Percentiles rank a stretch among this genome's conserved stretches.
Conservation (phyloP, 2,329 filamentous ascomycete species). For the Diplocarpon rosae region DNA sequence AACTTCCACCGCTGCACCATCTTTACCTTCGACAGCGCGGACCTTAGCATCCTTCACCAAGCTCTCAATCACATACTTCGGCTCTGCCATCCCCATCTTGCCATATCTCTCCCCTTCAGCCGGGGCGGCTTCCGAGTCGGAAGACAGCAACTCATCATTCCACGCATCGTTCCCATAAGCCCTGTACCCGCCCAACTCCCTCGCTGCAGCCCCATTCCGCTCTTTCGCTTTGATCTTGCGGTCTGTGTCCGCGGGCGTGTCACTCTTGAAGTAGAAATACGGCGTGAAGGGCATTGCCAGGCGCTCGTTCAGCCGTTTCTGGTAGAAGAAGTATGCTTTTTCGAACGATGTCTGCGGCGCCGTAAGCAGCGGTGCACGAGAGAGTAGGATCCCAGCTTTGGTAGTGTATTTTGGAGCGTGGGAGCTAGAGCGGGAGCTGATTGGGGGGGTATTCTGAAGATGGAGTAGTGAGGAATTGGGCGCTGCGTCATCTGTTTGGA, state of each 20-base stretch:
- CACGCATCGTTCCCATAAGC: constrained; percentile 62
- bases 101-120: constrained; percentile 52
- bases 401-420: constrained; percentile 30
- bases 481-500: constrained; percentile 16
- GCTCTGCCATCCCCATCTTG: constrained; percentile 40
- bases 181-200: constrained; percentile 78
- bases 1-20: constrained; percentile 62
- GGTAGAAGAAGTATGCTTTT: constrained; percentile 90
- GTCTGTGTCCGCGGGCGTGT: constrained; percentile 73
- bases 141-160: constrained; percentile 83
- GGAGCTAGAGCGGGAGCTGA: constrained; percentile 11
- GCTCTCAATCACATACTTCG: constrained; percentile 46
- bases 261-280: constrained; percentile 90
- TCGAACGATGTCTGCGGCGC: constrained; percentile 79
- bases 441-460: constrained; percentile 23
- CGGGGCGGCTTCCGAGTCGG: constrained; percentile 35
- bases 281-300: constrained; percentile 77
- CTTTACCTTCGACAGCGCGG: constrained; percentile 31
- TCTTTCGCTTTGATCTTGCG: constrained; percentile 80
- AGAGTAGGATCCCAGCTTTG: constrained; percentile 67
- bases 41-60: constrained; percentile 33
- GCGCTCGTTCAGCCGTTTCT: constrained; percentile 91
- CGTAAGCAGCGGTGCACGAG: constrained; percentile 79
- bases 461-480: constrained; percentile 27
- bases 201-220: constrained; percentile 60